These are phyloP conservation scores for Malassezia furfur DNA, from an alignment of 1,284 basidiomycete species.

Conservation along the genomic window DNA sequence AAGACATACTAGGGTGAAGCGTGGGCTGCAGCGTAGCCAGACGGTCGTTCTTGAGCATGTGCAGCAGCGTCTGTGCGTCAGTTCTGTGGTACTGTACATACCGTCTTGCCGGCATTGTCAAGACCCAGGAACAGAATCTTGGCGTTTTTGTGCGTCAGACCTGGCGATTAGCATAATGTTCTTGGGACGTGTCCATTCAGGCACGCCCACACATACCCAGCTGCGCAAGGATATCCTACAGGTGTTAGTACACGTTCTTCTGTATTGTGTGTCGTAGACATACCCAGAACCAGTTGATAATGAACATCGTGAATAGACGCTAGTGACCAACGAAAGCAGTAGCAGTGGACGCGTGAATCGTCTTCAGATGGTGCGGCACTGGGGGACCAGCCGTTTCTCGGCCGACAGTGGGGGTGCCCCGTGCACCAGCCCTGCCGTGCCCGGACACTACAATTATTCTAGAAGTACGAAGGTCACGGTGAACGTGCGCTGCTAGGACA, in stretches of 20 bases:
- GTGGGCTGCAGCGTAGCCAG: constrained; percentile 96
- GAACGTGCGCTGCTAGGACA: no score
- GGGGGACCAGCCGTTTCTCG: background rate
- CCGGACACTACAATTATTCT: constrained; percentile 25
- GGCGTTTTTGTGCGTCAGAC: constrained; percentile 94
- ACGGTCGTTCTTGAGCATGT: constrained; percentile 99
- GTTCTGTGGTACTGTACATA: constrained; percentile 50
- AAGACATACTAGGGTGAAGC: constrained; percentile 79
- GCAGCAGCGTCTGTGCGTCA: constrained; percentile 70
- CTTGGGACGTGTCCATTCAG: background rate
- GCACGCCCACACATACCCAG: constrained; percentile 31
- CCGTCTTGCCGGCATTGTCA: constrained; percentile 98
- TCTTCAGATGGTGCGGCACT: background rate
- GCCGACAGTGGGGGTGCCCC: background rate
- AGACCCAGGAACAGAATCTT: constrained; percentile 97
- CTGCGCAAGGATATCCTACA: constrained; percentile 44
- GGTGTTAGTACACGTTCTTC: constrained; percentile 1
- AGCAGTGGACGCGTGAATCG: background rate
- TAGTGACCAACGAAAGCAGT: background rate
- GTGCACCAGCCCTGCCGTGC: background rate
- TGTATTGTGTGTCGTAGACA: constrained; percentile 6
- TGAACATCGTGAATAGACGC: constrained; percentile 29
- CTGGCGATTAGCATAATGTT: constrained; percentile 50
- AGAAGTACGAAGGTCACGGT: constrained; percentile 12
- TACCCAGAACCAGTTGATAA: constrained; percentile 49